These are phyloP conservation scores for Xylariaceae sp. DNA, from an alignment of 2,329 filamentous ascomycete genomes.

Conservation along the genomic window DNA sequence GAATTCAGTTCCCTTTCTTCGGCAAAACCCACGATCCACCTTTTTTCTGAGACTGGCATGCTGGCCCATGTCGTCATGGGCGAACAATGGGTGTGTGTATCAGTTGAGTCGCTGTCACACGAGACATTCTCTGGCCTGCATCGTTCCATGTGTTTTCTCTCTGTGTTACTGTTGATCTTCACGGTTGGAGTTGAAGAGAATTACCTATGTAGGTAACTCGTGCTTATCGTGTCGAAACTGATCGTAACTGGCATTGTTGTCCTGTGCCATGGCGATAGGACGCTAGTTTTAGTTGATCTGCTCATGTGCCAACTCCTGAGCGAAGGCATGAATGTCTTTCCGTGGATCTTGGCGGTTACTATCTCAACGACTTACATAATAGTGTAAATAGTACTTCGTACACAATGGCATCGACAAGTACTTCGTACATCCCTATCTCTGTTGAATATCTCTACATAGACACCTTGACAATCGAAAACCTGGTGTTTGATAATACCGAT, in stretches of 20 bases:
- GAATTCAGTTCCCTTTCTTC: background rate
- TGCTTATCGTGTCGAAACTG: background rate
- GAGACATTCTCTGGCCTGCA: background rate
- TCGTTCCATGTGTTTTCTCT: background rate
- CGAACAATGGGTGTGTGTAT: background rate
- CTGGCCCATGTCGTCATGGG: background rate
- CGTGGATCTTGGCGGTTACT: background rate
- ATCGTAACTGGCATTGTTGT: background rate
- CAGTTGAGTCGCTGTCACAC: background rate
- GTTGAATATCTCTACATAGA: background rate
- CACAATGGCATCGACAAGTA: no score
- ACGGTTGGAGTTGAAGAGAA: background rate
- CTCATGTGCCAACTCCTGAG: no score
- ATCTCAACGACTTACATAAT: no score
- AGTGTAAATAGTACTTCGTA: no score
- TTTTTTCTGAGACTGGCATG: background rate
- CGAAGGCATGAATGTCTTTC: background rate
- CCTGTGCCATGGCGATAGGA: conserved; percentile 10
- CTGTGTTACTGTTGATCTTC: background rate
- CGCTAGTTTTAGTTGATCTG: conserved; percentile 10
- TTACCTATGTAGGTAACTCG: background rate
- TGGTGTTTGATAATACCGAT: background rate
- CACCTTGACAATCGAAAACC: background rate
- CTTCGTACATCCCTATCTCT: no score
- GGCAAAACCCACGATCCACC: background rate